Evolutionary conservation across 768 basidiomycete species (phyloP).

Genomic region (Serendipita sp.): DNA sequence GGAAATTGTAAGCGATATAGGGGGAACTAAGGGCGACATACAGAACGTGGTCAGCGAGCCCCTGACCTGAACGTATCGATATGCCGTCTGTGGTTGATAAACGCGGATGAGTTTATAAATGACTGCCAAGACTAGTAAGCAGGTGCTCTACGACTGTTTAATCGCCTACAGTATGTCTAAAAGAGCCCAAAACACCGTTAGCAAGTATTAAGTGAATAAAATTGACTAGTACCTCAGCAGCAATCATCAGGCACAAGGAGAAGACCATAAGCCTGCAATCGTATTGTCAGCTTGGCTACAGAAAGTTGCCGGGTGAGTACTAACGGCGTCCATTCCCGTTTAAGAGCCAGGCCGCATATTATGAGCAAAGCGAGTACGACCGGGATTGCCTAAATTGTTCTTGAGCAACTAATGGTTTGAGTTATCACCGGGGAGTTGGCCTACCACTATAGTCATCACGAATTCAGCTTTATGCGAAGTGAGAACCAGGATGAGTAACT

Average conservation of each 20-base stretch:
- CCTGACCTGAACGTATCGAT: constrained; percentile 52
- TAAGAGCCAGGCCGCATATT: constrained; percentile 51
- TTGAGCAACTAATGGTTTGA: not conserved
- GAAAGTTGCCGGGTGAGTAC: constrained; percentile 13
- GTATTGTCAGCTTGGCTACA: constrained; percentile 4
- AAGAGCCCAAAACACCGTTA: not conserved
- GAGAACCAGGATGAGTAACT: constrained; percentile 75
- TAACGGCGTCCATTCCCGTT: constrained; percentile 67
- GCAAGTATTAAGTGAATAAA: not conserved
- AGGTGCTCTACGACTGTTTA: too few relatives aligned
- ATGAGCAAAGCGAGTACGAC: constrained; percentile 53
- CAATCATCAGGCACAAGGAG: constrained; percentile 62
- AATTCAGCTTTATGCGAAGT: constrained; percentile 52
- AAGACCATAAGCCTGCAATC: constrained; percentile 48
- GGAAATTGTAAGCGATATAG: constrained; percentile 2
- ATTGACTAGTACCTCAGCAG: constrained; percentile 36
- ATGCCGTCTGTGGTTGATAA: constrained; percentile 42
- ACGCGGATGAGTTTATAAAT: constrained; percentile 80
- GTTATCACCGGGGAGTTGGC: not conserved
- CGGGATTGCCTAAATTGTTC: constrained; percentile 43
- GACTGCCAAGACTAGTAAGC: constrained; percentile 16
- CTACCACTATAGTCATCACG: constrained; percentile 49
- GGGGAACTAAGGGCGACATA: constrained; percentile 21
- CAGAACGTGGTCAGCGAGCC: constrained; percentile 71
- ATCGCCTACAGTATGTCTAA: constrained; percentile 9